These are phyloP conservation scores for Puccinia polysora DNA, from an alignment of 1,284 basidiomycete species.

Conservation along the genomic window DNA sequence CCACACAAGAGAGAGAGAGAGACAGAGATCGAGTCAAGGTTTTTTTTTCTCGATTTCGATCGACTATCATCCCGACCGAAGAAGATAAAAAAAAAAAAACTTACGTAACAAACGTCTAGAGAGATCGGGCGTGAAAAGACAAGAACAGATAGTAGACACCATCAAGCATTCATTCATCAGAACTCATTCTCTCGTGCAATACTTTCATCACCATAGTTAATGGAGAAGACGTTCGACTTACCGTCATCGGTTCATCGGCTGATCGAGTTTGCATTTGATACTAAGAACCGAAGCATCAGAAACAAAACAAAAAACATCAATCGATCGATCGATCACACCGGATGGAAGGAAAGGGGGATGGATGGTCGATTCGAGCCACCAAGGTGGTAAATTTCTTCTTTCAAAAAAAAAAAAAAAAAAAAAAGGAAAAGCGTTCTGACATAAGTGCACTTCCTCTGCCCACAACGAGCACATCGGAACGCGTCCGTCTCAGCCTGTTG, in stretches of 20 bases:
- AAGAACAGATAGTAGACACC: not conserved
- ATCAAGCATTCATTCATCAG: no score
- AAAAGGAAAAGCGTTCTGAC: no score
- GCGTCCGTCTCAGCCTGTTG: constrained; percentile 85
- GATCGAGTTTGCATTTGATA: constrained; percentile 74
- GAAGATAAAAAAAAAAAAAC: not conserved
- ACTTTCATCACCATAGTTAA: no score
- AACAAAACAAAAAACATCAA: not conserved
- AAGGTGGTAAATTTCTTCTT: no score
- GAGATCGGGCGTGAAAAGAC: not conserved
- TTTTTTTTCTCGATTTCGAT: not conserved
- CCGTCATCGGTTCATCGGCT: constrained; percentile 95
- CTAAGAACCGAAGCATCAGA: not conserved
- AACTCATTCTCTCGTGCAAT: no score
- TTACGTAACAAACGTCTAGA: constrained; percentile 10
- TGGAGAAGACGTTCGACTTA: constrained; percentile 56
- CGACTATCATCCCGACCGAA: not conserved
- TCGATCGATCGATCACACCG: not conserved
- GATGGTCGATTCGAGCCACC: no score
- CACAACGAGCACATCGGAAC: constrained; percentile 94
- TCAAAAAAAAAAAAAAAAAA: no score
- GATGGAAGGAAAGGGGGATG: not conserved
- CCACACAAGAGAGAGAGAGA: not conserved
- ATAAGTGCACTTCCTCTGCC: constrained; percentile 75
- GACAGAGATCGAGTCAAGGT: not conserved